A percentile compares a stretch with the other conserved stretches of the same genome.
Evolutionary conservation across 2,329 filamentous ascomycete genomes (phyloP).

Genomic region (Exserohilum turcica): DNA sequence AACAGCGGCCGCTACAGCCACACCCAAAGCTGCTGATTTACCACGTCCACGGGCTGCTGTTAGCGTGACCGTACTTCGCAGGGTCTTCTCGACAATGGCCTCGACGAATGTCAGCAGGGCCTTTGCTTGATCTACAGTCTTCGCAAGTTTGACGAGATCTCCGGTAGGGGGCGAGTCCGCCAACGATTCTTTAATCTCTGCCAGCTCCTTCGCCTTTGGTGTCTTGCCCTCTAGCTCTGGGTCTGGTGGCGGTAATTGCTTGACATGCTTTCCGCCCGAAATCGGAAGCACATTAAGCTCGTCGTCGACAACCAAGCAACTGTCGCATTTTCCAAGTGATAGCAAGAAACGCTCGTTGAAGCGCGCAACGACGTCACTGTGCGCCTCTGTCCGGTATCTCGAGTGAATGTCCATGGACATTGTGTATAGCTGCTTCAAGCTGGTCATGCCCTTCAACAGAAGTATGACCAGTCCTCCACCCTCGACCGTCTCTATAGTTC

Average conservation of each 20-base stretch:
- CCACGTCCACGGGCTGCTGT: constrained; percentile 93
- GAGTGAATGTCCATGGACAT: constrained; percentile 98
- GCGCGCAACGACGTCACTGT: constrained; percentile 89
- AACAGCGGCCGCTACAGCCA: constrained; percentile 90
- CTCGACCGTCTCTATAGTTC: constrained; percentile 96
- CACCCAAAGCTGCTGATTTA: constrained; percentile 94
- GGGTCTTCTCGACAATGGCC: constrained; percentile 92
- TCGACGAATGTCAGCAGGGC: constrained; percentile 96
- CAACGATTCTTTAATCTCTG: constrained; percentile 83
- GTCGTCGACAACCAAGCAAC: constrained; percentile 94
- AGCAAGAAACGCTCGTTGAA: constrained; percentile 98
- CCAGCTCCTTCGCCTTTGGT: constrained; percentile 74
- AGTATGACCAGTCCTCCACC: constrained; percentile 90
- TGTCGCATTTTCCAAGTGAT: constrained; percentile 91
- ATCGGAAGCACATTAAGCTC: constrained; percentile 97
- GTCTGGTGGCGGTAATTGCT: constrained; percentile 76
- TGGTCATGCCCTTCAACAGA: constrained; percentile 93
- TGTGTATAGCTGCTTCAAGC: constrained; percentile 95
- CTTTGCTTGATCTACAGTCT: constrained; percentile 94
- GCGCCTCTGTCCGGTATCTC: constrained; percentile 92
- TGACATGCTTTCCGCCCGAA: constrained; percentile 90
- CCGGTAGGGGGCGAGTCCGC: constrained; percentile 86
- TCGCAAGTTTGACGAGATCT: constrained; percentile 79
- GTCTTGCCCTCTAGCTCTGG: constrained; percentile 73
- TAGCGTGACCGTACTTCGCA: constrained; percentile 89